These are phyloP conservation scores for Fusarium phyllophilum DNA, from an alignment of 2,329 filamentous ascomycete genomes.

Conservation along the genomic window DNA sequence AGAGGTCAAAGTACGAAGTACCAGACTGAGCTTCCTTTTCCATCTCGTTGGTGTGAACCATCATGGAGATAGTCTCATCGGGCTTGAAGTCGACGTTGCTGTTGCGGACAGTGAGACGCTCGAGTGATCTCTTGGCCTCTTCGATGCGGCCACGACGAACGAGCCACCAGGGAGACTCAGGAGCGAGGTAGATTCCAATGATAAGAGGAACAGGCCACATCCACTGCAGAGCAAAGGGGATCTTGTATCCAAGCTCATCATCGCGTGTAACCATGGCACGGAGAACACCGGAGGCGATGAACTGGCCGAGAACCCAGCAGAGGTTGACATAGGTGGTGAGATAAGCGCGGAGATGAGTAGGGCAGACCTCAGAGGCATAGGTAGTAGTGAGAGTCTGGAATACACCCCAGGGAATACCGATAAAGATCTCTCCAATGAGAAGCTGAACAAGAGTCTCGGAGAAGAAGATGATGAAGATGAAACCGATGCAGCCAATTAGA, in stretches of 20 bases:
- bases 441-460: slow-evolving; percentile 53
- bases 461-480: slow-evolving; percentile 63
- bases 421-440: slow-evolving; percentile 57
- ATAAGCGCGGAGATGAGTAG: slow-evolving; percentile 58
- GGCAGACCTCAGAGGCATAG: slow-evolving; percentile 60
- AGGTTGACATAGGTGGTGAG: slow-evolving; percentile 61
- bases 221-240: slow-evolving; percentile 63
- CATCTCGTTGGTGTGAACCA: slow-evolving; percentile 61
- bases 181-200: slow-evolving; percentile 55
- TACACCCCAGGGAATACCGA: slow-evolving; percentile 59
- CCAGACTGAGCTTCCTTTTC: slow-evolving; percentile 55
- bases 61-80: slow-evolving; percentile 60
- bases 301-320: slow-evolving; percentile 61
- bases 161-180: slow-evolving; percentile 63
- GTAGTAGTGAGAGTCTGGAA: slow-evolving; percentile 60
- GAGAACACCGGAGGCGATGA: slow-evolving; percentile 57
- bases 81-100: slow-evolving; percentile 48
- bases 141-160: slow-evolving; percentile 54
- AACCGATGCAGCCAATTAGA: slow-evolving; percentile 51
- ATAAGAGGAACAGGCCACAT: slow-evolving; percentile 58
- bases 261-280: slow-evolving; percentile 51
- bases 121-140: slow-evolving; percentile 52
- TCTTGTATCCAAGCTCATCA: slow-evolving; percentile 58
- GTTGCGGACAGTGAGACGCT: slow-evolving; percentile 54
- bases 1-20: slow-evolving; percentile 58